These are phyloP conservation scores for Talinum fruticosum DNA, from an alignment of 148 eudicot species.

Conservation along the genomic window DNA sequence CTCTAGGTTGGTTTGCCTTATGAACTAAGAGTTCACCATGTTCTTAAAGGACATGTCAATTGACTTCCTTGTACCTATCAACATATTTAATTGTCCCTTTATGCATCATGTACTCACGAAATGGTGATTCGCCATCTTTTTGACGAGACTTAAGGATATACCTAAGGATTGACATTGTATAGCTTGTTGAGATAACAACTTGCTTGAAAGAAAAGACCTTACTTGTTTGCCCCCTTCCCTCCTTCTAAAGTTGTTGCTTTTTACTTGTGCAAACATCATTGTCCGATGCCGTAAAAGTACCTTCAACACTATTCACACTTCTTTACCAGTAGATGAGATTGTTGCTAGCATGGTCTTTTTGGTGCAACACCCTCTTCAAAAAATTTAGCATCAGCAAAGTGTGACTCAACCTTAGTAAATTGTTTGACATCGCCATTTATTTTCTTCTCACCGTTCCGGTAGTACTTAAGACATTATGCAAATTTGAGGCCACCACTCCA, in stretches of 20 bases:
- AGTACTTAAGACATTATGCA: constrained; percentile 4
- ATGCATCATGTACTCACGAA: too few species aligned
- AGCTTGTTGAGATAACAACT: neutral
- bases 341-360: neutral
- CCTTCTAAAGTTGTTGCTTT: neutral
- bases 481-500: neutral
- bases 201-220: neutral
- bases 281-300: neutral
- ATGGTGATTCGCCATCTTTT: neutral
- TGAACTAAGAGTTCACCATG: too few species aligned
- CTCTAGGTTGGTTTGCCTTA: too few species aligned
- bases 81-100: too few species aligned
- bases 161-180: too few species aligned
- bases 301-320: too few species aligned
- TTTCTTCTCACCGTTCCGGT: neutral
- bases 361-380: neutral
- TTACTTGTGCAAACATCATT: neutral
- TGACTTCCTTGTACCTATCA: too few species aligned
- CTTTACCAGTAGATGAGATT: neutral
- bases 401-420: neutral
- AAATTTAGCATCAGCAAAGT: neutral
- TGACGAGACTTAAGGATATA: neutral
- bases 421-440: neutral
- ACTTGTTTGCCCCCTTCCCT: too few species aligned
- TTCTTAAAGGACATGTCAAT: too few species aligned